These are phyloP conservation scores for Claviceps pazoutovae DNA, from an alignment of 2,329 filamentous ascomycete genomes.

Conservation along the genomic window DNA sequence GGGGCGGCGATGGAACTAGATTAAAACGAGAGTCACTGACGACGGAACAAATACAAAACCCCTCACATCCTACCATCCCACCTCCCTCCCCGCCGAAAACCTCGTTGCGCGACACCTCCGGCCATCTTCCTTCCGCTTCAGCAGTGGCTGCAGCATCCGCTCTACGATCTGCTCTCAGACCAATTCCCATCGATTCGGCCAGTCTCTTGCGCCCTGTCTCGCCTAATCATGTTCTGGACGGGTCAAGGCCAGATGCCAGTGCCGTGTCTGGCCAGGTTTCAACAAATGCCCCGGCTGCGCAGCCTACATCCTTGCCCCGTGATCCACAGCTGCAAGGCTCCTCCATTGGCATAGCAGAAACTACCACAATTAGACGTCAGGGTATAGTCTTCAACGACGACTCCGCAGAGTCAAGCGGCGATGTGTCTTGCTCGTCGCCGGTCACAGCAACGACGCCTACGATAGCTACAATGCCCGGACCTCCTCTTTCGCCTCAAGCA, in stretches of 20 bases:
- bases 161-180: slow-evolving; percentile 21
- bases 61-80: slow-evolving; percentile 3
- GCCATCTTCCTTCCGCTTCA: neutral
- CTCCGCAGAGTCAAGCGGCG: slow-evolving; percentile 23
- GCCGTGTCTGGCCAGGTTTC: slow-evolving; percentile 10
- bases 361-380: slow-evolving; percentile 34
- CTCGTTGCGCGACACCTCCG: neutral
- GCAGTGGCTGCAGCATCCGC: slow-evolving; percentile 17
- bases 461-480: neutral
- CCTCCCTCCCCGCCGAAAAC: slow-evolving; percentile 10
- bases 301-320: slow-evolving; percentile 10
- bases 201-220: slow-evolving; percentile 50
- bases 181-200: slow-evolving; percentile 16
- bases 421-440: slow-evolving; percentile 25
- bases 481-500: neutral
- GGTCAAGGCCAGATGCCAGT: slow-evolving; percentile 14
- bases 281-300: neutral
- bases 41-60: slow-evolving; percentile 9
- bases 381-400: slow-evolving; percentile 48
- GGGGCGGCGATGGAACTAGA: slow-evolving; percentile 23
- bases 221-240: slow-evolving; percentile 37
- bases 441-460: slow-evolving; percentile 3
- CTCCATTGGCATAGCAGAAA: slow-evolving; percentile 18
- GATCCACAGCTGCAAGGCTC: slow-evolving; percentile 19
- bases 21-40: slow-evolving; percentile 17